Percentiles rank a stretch among this genome's conserved stretches.
Evolutionary conservation across 2,329 filamentous ascomycete species (phyloP).

Genomic region (Fusarium sambucinum): DNA sequence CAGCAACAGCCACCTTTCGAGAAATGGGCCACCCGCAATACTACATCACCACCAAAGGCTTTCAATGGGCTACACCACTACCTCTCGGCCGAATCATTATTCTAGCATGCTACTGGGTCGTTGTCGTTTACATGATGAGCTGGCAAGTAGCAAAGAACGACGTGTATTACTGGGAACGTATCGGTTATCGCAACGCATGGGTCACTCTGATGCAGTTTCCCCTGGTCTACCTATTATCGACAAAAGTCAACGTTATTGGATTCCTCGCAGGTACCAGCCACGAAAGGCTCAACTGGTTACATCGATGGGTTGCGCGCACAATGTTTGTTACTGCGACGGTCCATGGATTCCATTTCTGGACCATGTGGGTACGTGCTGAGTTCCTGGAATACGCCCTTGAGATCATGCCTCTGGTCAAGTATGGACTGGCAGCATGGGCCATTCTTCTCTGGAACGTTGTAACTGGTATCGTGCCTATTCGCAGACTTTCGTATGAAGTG

Average conservation of each 20-base stretch:
- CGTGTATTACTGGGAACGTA: conserved; percentile 71
- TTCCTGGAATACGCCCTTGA: conserved; percentile 69
- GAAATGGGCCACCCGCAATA: conserved; percentile 69
- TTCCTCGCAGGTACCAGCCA: conserved; percentile 72
- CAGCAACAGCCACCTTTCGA: conserved; percentile 67
- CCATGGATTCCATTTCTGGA: conserved; percentile 77
- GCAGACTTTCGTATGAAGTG: conserved; percentile 75
- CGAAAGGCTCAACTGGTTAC: conserved; percentile 78
- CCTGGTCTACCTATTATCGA: conserved; percentile 71
- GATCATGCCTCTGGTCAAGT: conserved; percentile 73
- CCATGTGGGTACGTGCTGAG: conserved; percentile 70
- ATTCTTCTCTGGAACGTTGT: conserved; percentile 74
- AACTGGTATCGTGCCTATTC: conserved; percentile 72
- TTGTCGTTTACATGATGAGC: conserved; percentile 69
- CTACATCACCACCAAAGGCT: conserved; percentile 58
- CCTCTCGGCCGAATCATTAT: conserved; percentile 67
- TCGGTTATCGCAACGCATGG: conserved; percentile 77
- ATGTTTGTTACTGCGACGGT: conserved; percentile 76
- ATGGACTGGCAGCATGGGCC: conserved; percentile 75
- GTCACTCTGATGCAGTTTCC: conserved; percentile 73
- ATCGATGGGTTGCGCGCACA: conserved; percentile 77
- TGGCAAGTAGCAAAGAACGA: conserved; percentile 63
- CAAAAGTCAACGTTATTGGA: conserved; percentile 70
- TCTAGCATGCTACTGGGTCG: conserved; percentile 68
- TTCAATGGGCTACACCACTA: conserved; percentile 70